Evolutionary conservation across 106 monocot genomes (phyloP).

Genomic region (Apostasia ramifera): DNA sequence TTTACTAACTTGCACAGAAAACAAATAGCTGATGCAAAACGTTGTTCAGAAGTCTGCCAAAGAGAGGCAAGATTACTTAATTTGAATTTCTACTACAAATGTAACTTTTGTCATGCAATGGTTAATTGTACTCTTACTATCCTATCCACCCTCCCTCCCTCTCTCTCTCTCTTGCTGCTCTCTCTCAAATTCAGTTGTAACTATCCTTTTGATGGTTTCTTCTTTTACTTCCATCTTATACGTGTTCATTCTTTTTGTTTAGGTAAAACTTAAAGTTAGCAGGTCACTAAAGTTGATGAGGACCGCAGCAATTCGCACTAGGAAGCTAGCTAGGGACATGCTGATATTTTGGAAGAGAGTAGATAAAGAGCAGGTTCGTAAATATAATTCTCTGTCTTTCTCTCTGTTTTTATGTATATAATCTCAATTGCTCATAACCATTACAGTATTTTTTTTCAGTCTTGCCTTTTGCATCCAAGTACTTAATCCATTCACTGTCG

Average conservation of each 20-base stretch:
- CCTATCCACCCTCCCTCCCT: neutral
- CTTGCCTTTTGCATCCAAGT: neutral
- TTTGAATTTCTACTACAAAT: neutral
- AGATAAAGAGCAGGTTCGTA: constrained; percentile 84
- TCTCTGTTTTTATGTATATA: neutral
- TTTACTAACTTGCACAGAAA: constrained; percentile 68
- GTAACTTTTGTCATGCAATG: neutral
- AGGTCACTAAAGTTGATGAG: constrained; percentile 88
- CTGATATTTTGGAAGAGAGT: constrained; percentile 86
- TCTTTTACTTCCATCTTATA: neutral
- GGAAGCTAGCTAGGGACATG: constrained; percentile 81
- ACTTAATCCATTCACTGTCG: constrained; percentile 1
- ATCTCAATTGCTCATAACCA: neutral
- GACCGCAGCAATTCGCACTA: constrained; percentile 67
- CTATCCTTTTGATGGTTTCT: neutral
- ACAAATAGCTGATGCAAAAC: constrained; percentile 70
- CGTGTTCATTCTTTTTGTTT: constrained; percentile 10
- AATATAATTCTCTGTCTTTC: neutral
- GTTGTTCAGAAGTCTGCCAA: constrained; percentile 79
- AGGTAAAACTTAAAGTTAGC: constrained; percentile 89
- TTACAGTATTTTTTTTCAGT: neutral
- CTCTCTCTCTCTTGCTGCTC: neutral
- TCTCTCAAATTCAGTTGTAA: neutral
- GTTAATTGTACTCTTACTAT: neutral
- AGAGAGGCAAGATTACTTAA: constrained; percentile 57